Base-by-base conservation (phyloP, 192 early-diverging fungal genomes). In the Coemansia sp. region DNA sequence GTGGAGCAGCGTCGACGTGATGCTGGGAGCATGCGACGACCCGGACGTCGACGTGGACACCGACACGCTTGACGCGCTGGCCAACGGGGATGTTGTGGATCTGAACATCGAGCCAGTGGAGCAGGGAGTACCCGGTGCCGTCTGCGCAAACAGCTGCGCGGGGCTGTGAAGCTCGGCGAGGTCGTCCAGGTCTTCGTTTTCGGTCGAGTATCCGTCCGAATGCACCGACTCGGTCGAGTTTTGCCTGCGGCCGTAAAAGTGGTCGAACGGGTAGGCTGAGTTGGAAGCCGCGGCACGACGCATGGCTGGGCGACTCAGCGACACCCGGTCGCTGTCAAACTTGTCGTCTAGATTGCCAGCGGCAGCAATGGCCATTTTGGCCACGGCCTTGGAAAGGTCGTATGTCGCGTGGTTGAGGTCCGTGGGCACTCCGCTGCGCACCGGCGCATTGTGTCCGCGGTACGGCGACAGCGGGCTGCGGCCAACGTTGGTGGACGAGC, bases 341-440 rank as follows among this genome's bases (percentile, higher is more conserved):
- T 54, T 44, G 39, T 60, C 30, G 55, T 76, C 73, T 21, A 69
- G 32, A 23, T 40, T 48, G 31, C 59, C 54, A 17, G 65, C 65
- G 1, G 60, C 65, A 1, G 53, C 32, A 2, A 75, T 54, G 2
- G 72, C 64, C 14, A 62, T 50, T 5, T 48, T 51, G 8, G 72
- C 65, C 23, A 61, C 53, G 5, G 72, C 61, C 8, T 64, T 58
- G 12, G 72, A 64, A 25, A 60, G 29, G 8, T 55, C 50, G 21
- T 64, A 64, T 3, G 46, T 38, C n/a, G 48, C 21, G 12, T 39
- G 20, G n/a, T 40, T 46, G 7, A 62, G 45, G 8, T 67, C 53
- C 4, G 71, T 67, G 23, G 49, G 49, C 6, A 75, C 55, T 11
- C 53, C 64, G 26, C 50, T 49, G 39, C 45, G 53, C 21, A 23